A percentile compares a stretch with the other conserved stretches of the same genome.
Evolutionary conservation across 768 basidiomycete species (phyloP).

Genomic region (Boletus barrowsii): DNA sequence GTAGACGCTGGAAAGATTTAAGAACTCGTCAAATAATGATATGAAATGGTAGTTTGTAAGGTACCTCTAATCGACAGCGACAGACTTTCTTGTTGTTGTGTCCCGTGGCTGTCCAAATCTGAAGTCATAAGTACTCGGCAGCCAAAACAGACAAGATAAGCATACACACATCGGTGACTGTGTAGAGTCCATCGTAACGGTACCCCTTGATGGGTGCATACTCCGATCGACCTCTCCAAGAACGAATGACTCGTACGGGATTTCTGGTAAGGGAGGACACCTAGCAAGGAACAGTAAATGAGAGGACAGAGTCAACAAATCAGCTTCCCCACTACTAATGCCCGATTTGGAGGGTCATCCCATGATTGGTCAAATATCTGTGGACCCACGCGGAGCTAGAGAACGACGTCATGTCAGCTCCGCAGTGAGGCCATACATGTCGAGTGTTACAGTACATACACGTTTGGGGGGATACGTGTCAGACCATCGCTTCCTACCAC

Average conservation of each 20-base stretch:
- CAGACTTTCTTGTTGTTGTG: conserved; percentile 14
- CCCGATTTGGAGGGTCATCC: conserved; percentile 6
- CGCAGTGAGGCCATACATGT: background rate
- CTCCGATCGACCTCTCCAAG: conserved; percentile 15
- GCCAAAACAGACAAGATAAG: background rate
- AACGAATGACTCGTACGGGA: conserved; percentile 28
- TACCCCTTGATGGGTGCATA: conserved; percentile 26
- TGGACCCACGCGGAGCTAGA: conserved; percentile 20
- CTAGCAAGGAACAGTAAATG: conserved; percentile 7
- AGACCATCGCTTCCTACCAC: conserved; percentile 16
- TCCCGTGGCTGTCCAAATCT: conserved; percentile 25
- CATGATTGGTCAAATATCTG: conserved; percentile 25
- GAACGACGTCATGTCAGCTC: background rate
- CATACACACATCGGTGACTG: conserved; percentile 17
- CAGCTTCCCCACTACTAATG: conserved; percentile 18
- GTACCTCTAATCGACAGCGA: conserved; percentile 28
- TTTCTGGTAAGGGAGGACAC: conserved; percentile 17
- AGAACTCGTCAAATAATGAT: background rate
- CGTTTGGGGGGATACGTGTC: conserved; percentile 15
- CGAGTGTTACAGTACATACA: conserved; percentile 10
- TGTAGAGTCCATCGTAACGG: conserved; percentile 34
- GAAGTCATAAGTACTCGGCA: background rate
- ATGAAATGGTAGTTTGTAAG: background rate
- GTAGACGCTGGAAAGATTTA: conserved; percentile 21
- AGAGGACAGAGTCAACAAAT: background rate